Evolutionary conservation across 768 basidiomycete species (phyloP), one percentile per base, ranked within the genome.

Genomic region (Leccinum uliginosum): DNA sequence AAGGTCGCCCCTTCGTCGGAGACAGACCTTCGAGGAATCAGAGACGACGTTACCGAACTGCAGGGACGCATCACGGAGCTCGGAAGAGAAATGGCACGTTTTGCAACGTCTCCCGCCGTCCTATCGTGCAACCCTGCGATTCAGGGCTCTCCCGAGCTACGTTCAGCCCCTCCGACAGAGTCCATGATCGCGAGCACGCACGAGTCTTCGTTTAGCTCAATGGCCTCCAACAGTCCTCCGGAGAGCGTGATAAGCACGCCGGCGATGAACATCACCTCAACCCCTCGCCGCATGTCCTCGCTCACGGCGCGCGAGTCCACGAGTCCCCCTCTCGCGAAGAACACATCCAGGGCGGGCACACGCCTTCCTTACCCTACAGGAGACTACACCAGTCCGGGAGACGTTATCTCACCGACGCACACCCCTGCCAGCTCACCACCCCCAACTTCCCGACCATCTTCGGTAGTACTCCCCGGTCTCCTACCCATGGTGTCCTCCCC

Each of bases 331-430:
- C 79, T 83, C 47, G 76, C 80, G 15, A 71, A 50, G 50, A 61
- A 46, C 24, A 23, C 66, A 4, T 65, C 71, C 19, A 64, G 65
- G 43, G 67, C 70, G 5, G 58, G 71, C 14, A 76, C 76, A 1
- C 82, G 89, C 34, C 74, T 91, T 15, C 89, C 91, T 23, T 92
- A 93, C 60, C 91, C 91, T 17, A 85, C 85, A 3, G 91, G 91
- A 4, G 91, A 93, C 62, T 93, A 93, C 57, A 77, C 88, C 6
- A 83, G 84, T 10, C 87, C 87, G 0, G 73, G 83, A 1, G 80
- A 84, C 34, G 68, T 78, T 1, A 65, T 68, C 11, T 71, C 70
- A 5, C 71, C 54, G 58, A 43, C 64, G 63, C 57, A 65, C 52
- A 77, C 68, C 53, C 78, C 70, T 21, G 70, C 84, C n/a, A 78